Conservation (phyloP, 2,329 filamentous ascomycete genomes). For the Clonostachys sp. region DNA sequence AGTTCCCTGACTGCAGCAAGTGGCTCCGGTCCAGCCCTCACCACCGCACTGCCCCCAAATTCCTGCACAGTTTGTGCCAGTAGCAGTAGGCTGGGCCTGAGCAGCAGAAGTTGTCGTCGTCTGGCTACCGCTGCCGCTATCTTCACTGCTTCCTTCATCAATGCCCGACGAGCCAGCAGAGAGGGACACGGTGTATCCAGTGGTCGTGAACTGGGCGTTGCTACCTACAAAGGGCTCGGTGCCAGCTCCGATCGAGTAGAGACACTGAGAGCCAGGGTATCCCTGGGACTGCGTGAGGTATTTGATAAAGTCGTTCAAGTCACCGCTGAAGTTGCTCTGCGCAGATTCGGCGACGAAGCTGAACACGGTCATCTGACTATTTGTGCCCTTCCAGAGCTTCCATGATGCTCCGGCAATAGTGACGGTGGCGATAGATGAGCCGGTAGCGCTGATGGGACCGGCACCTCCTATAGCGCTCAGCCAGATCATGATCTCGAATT, state of each 20-base stretch:
- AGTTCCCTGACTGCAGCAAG: constrained; percentile 23
- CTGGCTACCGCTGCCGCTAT: no score
- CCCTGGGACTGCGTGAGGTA: constrained; percentile 46
- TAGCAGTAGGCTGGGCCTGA: constrained; percentile 21
- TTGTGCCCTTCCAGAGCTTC: constrained; percentile 53
- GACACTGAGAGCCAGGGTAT: constrained; percentile 41
- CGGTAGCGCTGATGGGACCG: constrained; percentile 30
- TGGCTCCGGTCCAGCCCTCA: constrained; percentile 20
- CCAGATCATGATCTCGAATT: constrained; percentile 66
- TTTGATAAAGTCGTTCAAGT: constrained; percentile 51
- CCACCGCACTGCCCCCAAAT: constrained; percentile 28
- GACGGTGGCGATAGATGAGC: constrained; percentile 42
- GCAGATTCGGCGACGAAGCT: constrained; percentile 34
- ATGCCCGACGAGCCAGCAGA: no score
- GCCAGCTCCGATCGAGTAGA: constrained; percentile 47
- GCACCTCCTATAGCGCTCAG: constrained; percentile 39
- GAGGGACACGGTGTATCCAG: no score
- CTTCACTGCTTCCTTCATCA: no score
- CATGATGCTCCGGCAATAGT: constrained; percentile 40
- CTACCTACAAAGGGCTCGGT: constrained; percentile 52
- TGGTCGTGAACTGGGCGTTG: constrained; percentile 17
- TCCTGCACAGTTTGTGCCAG: neutral
- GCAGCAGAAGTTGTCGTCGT: constrained; percentile 17
- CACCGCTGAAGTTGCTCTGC: constrained; percentile 35
- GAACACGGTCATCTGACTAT: constrained; percentile 56